These are phyloP conservation scores for Amanita rimosa DNA, from an alignment of 768 basidiomycete species.

Conservation along the genomic window DNA sequence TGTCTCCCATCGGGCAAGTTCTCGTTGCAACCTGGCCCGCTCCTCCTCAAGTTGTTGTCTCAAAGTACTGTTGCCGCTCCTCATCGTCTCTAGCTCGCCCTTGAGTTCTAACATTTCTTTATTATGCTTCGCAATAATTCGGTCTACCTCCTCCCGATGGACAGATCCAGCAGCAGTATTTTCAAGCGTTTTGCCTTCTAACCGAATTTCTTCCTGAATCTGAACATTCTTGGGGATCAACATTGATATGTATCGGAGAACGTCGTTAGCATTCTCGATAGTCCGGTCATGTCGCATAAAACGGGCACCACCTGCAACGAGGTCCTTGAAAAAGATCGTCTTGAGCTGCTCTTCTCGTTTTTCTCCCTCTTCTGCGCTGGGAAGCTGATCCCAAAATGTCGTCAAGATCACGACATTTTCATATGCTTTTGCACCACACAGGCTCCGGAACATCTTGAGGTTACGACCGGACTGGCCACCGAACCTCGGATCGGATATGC, in stretches of 20 bases:
- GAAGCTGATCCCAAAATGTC: constrained; percentile 33
- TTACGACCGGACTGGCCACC: constrained; percentile 30
- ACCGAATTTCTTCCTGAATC: constrained; percentile 9
- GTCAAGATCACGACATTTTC: constrained; percentile 16
- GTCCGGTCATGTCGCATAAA: constrained; percentile 23
- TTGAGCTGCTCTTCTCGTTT: constrained; percentile 26
- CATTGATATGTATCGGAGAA: constrained; percentile 20
- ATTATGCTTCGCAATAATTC: constrained; percentile 19
- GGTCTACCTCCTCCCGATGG: constrained; percentile 22
- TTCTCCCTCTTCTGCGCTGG: constrained; percentile 16
- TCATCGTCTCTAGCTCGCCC: not conserved
- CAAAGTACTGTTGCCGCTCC: not conserved
- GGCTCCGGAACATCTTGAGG: constrained; percentile 31
- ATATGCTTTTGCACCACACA: constrained; percentile 26
- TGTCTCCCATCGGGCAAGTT: not conserved
- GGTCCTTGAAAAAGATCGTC: constrained; percentile 28
- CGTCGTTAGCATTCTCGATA: constrained; percentile 16
- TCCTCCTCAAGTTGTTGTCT: not conserved
- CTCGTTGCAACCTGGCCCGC: not conserved
- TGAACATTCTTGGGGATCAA: constrained; percentile 5
- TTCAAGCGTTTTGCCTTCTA: constrained; percentile 15
- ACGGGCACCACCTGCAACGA: constrained; percentile 26
- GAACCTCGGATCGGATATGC: constrained; percentile 26
- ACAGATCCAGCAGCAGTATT: constrained; percentile 26
- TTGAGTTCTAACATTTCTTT: constrained; percentile 22